Conservation (phyloP, 2,329 filamentous ascomycete genomes). For the Curvularia eragrostidis region DNA sequence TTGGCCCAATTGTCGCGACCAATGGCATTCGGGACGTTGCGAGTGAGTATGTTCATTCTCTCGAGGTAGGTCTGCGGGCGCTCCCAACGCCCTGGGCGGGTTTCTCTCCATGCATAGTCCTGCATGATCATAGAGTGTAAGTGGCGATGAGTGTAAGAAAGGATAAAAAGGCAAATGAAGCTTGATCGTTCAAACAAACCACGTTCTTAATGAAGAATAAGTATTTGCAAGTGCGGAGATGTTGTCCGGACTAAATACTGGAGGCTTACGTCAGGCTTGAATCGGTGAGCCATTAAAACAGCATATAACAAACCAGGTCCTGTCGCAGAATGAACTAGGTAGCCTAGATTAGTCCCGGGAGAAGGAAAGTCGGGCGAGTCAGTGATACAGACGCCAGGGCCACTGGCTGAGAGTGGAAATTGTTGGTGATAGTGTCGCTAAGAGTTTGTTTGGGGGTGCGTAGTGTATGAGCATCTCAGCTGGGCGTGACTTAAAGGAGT, state of each 20-base stretch:
- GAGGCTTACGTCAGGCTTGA: neutral
- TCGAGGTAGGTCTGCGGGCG: slow-evolving; percentile 33
- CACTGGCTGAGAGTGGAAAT: neutral
- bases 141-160: neutral
- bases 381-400: neutral
- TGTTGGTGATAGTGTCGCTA: neutral
- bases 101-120: slow-evolving; percentile 30
- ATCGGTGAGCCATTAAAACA: neutral
- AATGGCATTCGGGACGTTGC: slow-evolving; percentile 34
- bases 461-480: neutral
- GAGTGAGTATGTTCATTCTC: slow-evolving; percentile 31
- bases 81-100: slow-evolving; percentile 35
- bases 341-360: neutral
- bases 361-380: neutral
- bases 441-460: neutral
- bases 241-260: neutral
- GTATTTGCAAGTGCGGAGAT: neutral
- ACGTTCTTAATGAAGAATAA: too few species aligned
- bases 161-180: neutral
- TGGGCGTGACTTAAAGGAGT: neutral
- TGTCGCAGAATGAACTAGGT: neutral
- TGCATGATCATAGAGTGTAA: slow-evolving; percentile 2
- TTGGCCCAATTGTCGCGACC: slow-evolving; percentile 38
- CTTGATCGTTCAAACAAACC: neutral
- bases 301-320: neutral